Percentiles rank a stretch among this genome's conserved stretches.
These are phyloP conservation scores for Diaporthe capsici DNA, from an alignment of 2,329 filamentous ascomycete genomes.

Conservation along the genomic window DNA sequence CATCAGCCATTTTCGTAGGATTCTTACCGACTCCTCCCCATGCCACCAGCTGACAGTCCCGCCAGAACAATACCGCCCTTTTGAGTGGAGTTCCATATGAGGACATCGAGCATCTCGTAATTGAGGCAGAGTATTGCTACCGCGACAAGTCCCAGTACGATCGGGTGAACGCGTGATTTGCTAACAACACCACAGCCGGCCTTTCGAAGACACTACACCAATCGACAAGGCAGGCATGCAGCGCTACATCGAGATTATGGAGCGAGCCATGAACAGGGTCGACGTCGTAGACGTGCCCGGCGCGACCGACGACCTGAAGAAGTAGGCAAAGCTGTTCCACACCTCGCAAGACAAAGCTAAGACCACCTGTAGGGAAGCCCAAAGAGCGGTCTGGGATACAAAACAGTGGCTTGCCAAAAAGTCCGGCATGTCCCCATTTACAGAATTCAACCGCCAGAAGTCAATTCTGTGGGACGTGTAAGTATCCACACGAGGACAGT, in stretches of 20 bases:
- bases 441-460: background rate
- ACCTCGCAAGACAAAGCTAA: background rate
- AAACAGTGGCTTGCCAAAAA: background rate
- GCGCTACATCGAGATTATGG: background rate
- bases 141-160: background rate
- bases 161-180: background rate
- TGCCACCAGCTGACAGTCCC: background rate
- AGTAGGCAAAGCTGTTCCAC: background rate
- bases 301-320: background rate
- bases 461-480: background rate
- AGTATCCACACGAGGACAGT: background rate
- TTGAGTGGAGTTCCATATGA: accelerated
- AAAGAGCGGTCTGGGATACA: background rate
- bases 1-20: background rate
- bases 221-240: background rate
- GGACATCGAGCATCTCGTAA: background rate
- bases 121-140: background rate
- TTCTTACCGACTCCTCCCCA: background rate
- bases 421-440: background rate
- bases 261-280: background rate
- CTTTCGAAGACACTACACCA: background rate
- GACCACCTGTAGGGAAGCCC: background rate
- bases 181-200: background rate
- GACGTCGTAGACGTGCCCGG: background rate
- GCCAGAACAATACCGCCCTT: background rate